Conservation (phyloP, 2,329 filamentous ascomycete genomes). For the Aspergillus udagawae region DNA sequence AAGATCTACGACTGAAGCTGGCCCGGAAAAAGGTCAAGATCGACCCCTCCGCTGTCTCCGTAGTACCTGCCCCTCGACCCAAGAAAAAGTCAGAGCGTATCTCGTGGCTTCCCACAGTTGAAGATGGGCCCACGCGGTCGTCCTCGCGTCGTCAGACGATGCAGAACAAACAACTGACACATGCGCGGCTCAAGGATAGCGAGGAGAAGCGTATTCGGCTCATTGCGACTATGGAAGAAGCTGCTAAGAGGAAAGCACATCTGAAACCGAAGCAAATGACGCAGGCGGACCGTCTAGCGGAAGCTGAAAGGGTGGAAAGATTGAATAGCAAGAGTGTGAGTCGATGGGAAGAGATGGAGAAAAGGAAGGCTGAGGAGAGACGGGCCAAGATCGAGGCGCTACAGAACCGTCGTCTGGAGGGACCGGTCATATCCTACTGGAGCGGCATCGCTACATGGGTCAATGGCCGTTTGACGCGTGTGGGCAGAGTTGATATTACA, state of each 20-base stretch:
- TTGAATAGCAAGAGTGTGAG: constrained; percentile 86
- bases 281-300: constrained; percentile 76
- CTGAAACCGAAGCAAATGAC: constrained; percentile 77
- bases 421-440: constrained; percentile 87
- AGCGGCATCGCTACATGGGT: constrained; percentile 84
- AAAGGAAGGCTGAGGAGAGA: constrained; percentile 78
- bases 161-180: constrained; percentile 58
- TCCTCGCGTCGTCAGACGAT: constrained; percentile 62
- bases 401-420: constrained; percentile 79
- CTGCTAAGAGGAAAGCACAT: constrained; percentile 62
- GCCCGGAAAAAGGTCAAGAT: constrained; percentile 72
- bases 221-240: constrained; percentile 57
- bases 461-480: constrained; percentile 67
- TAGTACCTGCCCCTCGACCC: constrained; percentile 39
- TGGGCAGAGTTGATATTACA: constrained; percentile 58
- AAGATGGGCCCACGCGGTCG: constrained; percentile 59
- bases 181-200: constrained; percentile 46
- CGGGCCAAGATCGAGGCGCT: constrained; percentile 79
- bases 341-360: constrained; percentile 90
- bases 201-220: constrained; percentile 46
- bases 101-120: constrained; percentile 63
- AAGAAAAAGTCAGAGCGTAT: constrained; percentile 70
- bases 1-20: constrained; percentile 58
- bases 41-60: constrained; percentile 47
- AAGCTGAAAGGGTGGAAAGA: constrained; percentile 79